Evolutionary conservation across 805 yeast genomes (phyloP), one percentile per base, ranked within the genome.

Genomic region (Cyberlindnera mrakii): DNA sequence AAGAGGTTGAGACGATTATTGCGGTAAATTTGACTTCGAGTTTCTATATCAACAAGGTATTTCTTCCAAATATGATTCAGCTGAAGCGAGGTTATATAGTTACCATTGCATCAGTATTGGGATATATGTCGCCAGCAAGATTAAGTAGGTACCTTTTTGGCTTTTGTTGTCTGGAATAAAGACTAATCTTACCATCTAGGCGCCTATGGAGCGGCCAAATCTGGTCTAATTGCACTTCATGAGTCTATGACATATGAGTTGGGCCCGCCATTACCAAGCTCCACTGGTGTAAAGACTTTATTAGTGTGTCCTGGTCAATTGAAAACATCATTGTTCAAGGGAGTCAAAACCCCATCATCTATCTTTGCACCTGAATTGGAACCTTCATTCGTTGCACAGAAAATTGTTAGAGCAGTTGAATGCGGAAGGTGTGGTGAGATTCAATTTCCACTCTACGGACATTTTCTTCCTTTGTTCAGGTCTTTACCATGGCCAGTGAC

Each of bases 291-390:
- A 15, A 80, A 80, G 51, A 82, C 95, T 0, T 64, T 91, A 43
- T 66, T 91, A 30, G 71, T 91, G 0, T 82, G 93, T 51, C 95
- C 96, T 0, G 98, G 98, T 0, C 97, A 91, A 58, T 61, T 91
- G 48, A 74, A 71, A 39, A 88, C 97, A 0, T 54, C 59, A 3
- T 74, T 91, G 87, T 91, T 91, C 59, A 67, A 68, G 15, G 80
- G 81, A 2, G 85, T 91, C 6, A 48, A 63, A 27, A 83, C 96
- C 0, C 96, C 97, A 0, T 80, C 85, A 10, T 65, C 71, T 3
- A 50, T 82, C 5, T 59, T 90, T 7, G 98, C 98, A 0, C 98
- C 97, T 0, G 85, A 84, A 46, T 67, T 90, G 31, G 82, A 82
- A 15, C 89, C 93, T 0, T 56, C 54, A 8, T 70, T 70, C 47